phyloP scores from a whole-genome alignment of 2,329 filamentous ascomycete genomes.

The Coniochaeta sp. region DNA sequence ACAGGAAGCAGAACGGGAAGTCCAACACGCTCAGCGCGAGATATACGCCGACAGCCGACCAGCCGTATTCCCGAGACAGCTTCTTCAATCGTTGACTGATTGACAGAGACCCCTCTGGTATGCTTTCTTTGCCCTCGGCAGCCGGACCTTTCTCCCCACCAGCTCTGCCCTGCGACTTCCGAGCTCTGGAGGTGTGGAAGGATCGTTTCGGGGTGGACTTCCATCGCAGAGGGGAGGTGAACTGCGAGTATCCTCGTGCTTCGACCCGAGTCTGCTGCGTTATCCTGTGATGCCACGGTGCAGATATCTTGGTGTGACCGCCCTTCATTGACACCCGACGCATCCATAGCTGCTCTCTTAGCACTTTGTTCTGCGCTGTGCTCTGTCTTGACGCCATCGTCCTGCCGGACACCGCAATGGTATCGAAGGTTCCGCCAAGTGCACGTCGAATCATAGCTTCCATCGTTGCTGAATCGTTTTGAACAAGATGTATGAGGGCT shows the following conservation, averaged over 20 bases:
- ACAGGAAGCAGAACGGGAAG: slow-evolving; percentile 90
- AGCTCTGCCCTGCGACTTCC: slow-evolving; percentile 8
- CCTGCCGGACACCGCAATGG: not conserved
- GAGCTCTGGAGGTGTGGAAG: slow-evolving; percentile 16
- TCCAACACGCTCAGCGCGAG: slow-evolving; percentile 74
- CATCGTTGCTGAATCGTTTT: not conserved
- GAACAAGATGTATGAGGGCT: not conserved
- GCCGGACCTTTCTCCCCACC: not conserved
- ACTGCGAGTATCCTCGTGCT: not conserved
- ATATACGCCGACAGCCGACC: slow-evolving; percentile 90
- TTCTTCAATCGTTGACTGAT: slow-evolving; percentile 70
- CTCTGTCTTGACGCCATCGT: not conserved
- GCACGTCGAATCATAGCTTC: not conserved
- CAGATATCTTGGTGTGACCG: not conserved
- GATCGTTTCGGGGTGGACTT: not conserved
- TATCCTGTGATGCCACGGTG: slow-evolving; percentile 1
- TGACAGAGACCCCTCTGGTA: slow-evolving; percentile 15
- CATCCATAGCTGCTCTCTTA: not conserved
- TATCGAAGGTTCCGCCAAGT: not conserved
- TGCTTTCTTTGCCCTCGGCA: slow-evolving; percentile 5
- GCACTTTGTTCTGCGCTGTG: not conserved
- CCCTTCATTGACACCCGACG: not conserved
- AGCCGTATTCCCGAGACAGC: slow-evolving; percentile 87
- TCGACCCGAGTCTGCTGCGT: not conserved
- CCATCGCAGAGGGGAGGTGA: not conserved